Evolutionary conservation across 2,329 filamentous ascomycete genomes (phyloP), one percentile per base, ranked within the genome.

Genomic region (Pochonia chlamydosporia): DNA sequence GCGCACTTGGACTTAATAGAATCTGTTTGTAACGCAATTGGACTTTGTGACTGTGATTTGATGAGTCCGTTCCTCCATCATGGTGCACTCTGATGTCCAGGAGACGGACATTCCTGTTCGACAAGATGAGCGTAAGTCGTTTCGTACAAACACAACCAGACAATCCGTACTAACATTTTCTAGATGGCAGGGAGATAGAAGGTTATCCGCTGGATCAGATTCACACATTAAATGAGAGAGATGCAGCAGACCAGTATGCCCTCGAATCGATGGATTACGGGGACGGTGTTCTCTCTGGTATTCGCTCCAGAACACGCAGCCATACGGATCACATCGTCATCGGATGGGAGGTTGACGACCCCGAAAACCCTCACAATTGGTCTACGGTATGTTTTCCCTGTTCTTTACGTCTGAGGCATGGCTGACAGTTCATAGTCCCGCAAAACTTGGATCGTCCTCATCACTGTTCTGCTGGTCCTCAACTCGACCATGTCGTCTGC

Each of bases 401-500:
- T 4, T 4, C 10, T 3, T 18, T 14, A 36, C 20, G 21, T 26
- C 14, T 41, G 37, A 40, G n/a, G n/a, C n/a, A n/a, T n/a, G n/a
- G 18, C 9, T 28, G 8, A n/a, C n/a, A 10, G 28, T 5, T 40
- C 13, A 13, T 51, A 82, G 74, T 56, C 54, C 42, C 79, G 72
- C 54, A 87, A 87, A 58, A 52, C 64, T 2, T 65, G 69, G 31
- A 71, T 86, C 5, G 58, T 84, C 2, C 57, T 78, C 23, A 71
- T 77, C 1, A 74, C 75, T 2, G 79, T 81, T 65, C 60, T 76
- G 52, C 71, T 76, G 45, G 81, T 87, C 37, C 70, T 85, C 59
- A 88, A 88, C 61, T 81, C 76, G 23, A 87, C 84, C 9, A 78
- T 87, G 65, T 79, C 78, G 2, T 84, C 78, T 36, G 72, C 81